phyloP scores from a whole-genome alignment of 2,329 filamentous ascomycete genomes.

The Scedosporium dehoogii region DNA sequence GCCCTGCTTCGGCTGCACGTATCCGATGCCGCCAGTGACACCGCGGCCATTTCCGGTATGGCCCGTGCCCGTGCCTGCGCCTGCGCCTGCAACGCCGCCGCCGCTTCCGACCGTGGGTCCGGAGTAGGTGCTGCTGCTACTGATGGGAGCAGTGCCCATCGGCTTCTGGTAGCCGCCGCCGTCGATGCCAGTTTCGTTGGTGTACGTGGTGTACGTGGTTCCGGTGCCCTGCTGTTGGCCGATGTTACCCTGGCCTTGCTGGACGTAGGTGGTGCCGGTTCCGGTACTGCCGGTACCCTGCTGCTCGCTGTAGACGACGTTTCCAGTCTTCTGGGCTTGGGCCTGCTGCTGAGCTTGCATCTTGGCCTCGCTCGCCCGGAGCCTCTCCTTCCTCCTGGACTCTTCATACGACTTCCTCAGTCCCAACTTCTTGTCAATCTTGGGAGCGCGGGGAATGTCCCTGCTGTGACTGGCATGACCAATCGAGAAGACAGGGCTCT shows the following conservation, averaged over 20 bases:
- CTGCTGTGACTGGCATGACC: constrained; percentile 64
- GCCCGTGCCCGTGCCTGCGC: neutral
- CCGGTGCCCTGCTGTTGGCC: neutral
- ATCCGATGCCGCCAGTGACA: neutral
- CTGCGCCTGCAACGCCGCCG: too few species aligned
- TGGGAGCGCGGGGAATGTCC: constrained; percentile 55
- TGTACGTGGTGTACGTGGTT: neutral
- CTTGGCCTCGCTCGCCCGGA: neutral
- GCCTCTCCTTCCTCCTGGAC: neutral
- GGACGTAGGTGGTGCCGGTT: neutral
- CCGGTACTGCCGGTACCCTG: neutral
- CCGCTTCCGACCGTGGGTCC: neutral
- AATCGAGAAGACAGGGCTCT: constrained; percentile 86
- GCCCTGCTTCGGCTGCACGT: neutral
- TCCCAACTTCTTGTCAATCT: constrained; percentile 34
- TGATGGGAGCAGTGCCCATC: neutral
- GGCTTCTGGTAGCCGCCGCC: neutral
- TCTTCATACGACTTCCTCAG: neutral
- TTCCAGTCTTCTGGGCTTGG: neutral
- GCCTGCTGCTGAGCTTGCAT: neutral
- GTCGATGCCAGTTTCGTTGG: neutral
- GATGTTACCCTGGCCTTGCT: too few species aligned
- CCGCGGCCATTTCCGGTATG: neutral
- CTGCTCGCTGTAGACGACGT: neutral
- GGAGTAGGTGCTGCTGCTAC: neutral